Conservation (phyloP, 441 rosid genomes). For the Erodium texanum region DNA sequence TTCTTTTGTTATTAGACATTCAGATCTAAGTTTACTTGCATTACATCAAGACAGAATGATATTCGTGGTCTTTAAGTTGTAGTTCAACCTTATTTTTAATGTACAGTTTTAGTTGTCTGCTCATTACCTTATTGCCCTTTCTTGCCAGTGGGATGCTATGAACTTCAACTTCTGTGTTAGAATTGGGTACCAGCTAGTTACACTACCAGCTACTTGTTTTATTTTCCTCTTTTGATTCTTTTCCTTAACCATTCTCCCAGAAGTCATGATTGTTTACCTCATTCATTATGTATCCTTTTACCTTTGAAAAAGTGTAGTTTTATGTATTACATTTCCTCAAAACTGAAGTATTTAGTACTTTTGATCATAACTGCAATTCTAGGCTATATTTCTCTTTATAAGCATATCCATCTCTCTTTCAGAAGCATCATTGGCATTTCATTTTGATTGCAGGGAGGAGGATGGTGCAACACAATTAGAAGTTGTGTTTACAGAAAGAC, state of each 20-base stretch:
- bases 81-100: not conserved
- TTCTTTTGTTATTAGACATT: not conserved
- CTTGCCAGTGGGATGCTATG: not conserved
- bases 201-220: not conserved
- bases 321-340: not conserved
- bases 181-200: too few species aligned
- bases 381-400: not conserved
- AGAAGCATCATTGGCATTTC: not conserved
- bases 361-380: not conserved
- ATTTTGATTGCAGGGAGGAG: constrained; percentile 53
- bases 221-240: not conserved
- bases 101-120: not conserved
- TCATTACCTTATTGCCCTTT: not conserved
- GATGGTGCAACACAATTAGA: constrained; percentile 56
- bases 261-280: not conserved
- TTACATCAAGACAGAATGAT: not conserved
- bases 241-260: not conserved
- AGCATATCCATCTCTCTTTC: constrained; percentile 1
- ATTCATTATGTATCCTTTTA: not conserved
- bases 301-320: not conserved
- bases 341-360: not conserved
- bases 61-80: not conserved
- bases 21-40: not conserved
- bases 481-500: constrained; percentile 55
- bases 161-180: not conserved